Evolutionary conservation across 192 early-diverging fungal genomes (phyloP), one percentile per base, ranked within the genome.

Genomic region (Linderina pennispora): DNA sequence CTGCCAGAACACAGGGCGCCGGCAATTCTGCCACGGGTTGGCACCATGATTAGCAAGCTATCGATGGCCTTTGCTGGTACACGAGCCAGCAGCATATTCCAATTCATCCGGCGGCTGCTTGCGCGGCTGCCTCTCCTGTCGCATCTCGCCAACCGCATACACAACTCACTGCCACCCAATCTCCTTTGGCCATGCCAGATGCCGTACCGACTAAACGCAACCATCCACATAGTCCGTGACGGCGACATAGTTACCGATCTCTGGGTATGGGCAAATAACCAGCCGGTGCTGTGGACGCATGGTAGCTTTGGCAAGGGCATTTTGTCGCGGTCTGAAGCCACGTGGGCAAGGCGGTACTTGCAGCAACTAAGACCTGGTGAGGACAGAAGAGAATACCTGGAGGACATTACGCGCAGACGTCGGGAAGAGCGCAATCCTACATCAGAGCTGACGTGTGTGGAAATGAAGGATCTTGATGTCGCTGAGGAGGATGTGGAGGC

Each of bases 221-320:
- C 45, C 6, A 43, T 51, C 1, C 40, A 42, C 9, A 32, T 66
- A 9, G 44, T 65, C 15, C 16, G 41, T 4, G 23, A 20, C 38
- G 11, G 6, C 28, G 48, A 17, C 1, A 24, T 8, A 24, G 11
- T 22, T 3, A 36, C n/a, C 10, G 8, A n/a, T n/a, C n/a, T n/a
- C n/a, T n/a, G n/a, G n/a, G n/a, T n/a, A n/a, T n/a, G n/a, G n/a
- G n/a, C n/a, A n/a, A n/a, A n/a, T n/a, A n/a, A n/a, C n/a, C n/a
- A n/a, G n/a, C n/a, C n/a, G n/a, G 3, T 35, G 1, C 50, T 86
- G 23, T 89, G 84, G 82, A 42, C 58, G 13, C 61, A 77, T 26
- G 87, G 87, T 0, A 82, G 78, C 46, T 88, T 80, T 63, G 85
- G 87, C 16, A 89, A 89, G 41, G 87, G 84, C 2, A 78, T 75